A percentile compares a stretch with the other conserved stretches of the same genome.
Conservation (phyloP, 2,329 filamentous ascomycete genomes). For the Graphilbum ipis-grandicollis region DNA sequence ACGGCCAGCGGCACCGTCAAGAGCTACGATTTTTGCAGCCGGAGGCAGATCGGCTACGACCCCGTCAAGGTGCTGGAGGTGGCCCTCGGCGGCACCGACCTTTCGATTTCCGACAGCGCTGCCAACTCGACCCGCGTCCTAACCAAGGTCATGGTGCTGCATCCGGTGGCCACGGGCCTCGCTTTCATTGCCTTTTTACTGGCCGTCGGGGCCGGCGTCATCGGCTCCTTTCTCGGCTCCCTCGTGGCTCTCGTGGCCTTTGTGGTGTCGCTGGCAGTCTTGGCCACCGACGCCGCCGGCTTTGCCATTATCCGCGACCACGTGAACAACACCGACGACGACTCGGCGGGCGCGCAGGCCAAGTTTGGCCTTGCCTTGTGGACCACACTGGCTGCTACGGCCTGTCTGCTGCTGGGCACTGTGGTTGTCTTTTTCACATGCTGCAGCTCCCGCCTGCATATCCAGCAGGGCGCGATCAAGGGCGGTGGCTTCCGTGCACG, state of each 20-base stretch:
- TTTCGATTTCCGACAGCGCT: slow-evolving; percentile 8
- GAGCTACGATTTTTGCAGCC: slow-evolving; percentile 25
- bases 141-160: slow-evolving; percentile 42
- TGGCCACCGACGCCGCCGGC: slow-evolving; percentile 39
- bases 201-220: slow-evolving; percentile 29
- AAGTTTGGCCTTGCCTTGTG: slow-evolving; percentile 38
- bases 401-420: slow-evolving; percentile 35
- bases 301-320: slow-evolving; percentile 35
- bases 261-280: slow-evolving; percentile 26
- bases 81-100: neutral
- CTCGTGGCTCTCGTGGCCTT: slow-evolving; percentile 31
- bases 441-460: slow-evolving; percentile 31
- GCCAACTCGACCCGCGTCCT: slow-evolving; percentile 21
- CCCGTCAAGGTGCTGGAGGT: slow-evolving; percentile 26
- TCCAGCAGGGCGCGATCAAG: slow-evolving; percentile 15
- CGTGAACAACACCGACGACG: slow-evolving; percentile 35
- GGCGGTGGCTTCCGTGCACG: slow-evolving; percentile 9
- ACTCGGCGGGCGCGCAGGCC: slow-evolving; percentile 18
- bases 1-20: neutral
- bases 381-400: slow-evolving; percentile 37
- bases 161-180: slow-evolving; percentile 40
- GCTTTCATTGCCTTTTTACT: slow-evolving; percentile 42
- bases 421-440: slow-evolving; percentile 44
- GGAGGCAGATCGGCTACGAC: slow-evolving; percentile 35
- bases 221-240: slow-evolving; percentile 33